phyloP scores from a whole-genome alignment of 2,329 filamentous ascomycete species.

The Meredithiella fracta region DNA sequence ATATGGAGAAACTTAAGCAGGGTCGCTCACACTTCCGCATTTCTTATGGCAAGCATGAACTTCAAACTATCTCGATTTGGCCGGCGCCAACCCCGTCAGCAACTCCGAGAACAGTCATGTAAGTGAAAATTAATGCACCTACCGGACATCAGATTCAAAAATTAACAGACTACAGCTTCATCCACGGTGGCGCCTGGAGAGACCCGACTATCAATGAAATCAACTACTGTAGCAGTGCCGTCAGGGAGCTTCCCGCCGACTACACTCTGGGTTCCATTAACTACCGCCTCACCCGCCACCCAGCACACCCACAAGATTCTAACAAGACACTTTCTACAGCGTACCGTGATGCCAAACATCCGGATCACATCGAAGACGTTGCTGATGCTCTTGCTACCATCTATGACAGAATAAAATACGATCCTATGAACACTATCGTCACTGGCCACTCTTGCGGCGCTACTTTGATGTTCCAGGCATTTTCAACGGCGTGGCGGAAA shows the following conservation, averaged over 20 bases:
- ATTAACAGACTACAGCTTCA: constrained; percentile 11
- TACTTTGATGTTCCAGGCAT: constrained; percentile 33
- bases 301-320: constrained; percentile 26
- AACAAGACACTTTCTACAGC: constrained; percentile 14
- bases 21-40: background rate
- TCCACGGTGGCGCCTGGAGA: constrained; percentile 20
- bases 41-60: background rate
- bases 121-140: too few relatives aligned
- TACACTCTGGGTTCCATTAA: constrained; percentile 30
- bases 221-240: constrained; percentile 12
- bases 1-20: background rate
- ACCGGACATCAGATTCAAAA: too few relatives aligned
- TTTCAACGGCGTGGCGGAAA: constrained; percentile 17
- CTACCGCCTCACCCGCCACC: constrained; percentile 42
- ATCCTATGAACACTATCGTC: constrained; percentile 33
- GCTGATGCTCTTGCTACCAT: constrained; percentile 34
- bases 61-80: background rate
- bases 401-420: constrained; percentile 28
- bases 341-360: constrained; percentile 34
- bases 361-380: constrained; percentile 43
- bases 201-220: constrained; percentile 16
- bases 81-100: background rate
- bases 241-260: background rate
- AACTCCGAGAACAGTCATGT: too few relatives aligned
- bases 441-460: constrained; percentile 48